A percentile compares a stretch with the other conserved stretches of the same genome.
Conservation (phyloP, 2,329 filamentous ascomycete genomes). For the Scytalidium sp. region DNA sequence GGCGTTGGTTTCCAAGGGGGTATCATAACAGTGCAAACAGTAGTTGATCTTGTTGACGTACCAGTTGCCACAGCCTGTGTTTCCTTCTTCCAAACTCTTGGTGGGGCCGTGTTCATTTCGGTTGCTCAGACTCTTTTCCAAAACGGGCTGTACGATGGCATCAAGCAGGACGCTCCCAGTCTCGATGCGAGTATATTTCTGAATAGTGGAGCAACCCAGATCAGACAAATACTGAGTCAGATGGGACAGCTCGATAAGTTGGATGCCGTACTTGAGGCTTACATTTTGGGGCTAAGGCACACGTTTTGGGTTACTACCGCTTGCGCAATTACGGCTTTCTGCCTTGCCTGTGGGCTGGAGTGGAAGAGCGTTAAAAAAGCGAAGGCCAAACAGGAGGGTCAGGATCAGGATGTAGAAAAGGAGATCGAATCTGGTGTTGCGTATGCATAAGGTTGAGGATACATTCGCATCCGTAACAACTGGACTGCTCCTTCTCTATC, state of each 20-base stretch:
- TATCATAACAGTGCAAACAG: constrained; percentile 43
- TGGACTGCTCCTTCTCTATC: too few relatives aligned
- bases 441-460: too few relatives aligned
- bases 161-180: constrained; percentile 41
- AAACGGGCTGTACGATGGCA: constrained; percentile 54
- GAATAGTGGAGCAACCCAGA: constrained; percentile 50
- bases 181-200: constrained; percentile 47
- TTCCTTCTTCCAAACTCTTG: constrained; percentile 62
- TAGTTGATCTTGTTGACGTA: constrained; percentile 44
- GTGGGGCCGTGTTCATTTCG: constrained; percentile 63
- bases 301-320: constrained; percentile 51
- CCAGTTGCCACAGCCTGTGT: constrained; percentile 49
- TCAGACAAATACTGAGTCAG: constrained; percentile 39
- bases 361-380: constrained; percentile 54
- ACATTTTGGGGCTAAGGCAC: constrained; percentile 52
- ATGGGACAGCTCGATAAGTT: constrained; percentile 40
- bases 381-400: constrained; percentile 4
- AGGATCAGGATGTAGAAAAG: neutral
- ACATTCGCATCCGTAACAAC: too few relatives aligned
- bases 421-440: too few relatives aligned
- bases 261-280: constrained; percentile 45
- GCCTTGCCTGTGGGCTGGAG: constrained; percentile 40
- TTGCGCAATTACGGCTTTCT: constrained; percentile 43
- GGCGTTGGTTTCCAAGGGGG: constrained; percentile 18
- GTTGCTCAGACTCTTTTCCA: constrained; percentile 67